Percentiles rank a stretch among this genome's conserved stretches.
Evolutionary conservation across 306 rosid genomes (phyloP).

Genomic region (Canavalia ensiformis): DNA sequence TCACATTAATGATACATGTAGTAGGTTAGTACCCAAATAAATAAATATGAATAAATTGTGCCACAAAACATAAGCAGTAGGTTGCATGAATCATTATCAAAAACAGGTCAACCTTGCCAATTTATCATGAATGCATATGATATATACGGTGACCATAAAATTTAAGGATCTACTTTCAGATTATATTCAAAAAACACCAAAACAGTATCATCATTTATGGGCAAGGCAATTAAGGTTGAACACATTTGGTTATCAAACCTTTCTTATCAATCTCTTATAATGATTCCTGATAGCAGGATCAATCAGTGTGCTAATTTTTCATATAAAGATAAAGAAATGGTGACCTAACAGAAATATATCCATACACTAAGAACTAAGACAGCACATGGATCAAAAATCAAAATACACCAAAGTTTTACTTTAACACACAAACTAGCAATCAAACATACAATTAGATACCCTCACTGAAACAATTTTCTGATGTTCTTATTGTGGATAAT

Average conservation of each 20-base stretch:
- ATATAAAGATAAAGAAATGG: slow-evolving; percentile 19
- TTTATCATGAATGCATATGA: slow-evolving; percentile 1
- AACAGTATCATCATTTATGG: background rate
- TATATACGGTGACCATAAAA: slow-evolving; percentile 9
- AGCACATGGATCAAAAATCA: slow-evolving; percentile 12
- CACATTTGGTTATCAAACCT: slow-evolving; percentile 24
- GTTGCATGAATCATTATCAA: slow-evolving; percentile 1
- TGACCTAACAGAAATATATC: slow-evolving; percentile 19
- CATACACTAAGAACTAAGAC: background rate
- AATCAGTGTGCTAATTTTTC: background rate
- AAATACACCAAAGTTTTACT: slow-evolving; percentile 5
- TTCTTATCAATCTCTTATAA: slow-evolving; percentile 12
- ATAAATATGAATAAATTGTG: too few species aligned
- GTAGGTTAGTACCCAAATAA: too few species aligned
- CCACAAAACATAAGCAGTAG: background rate
- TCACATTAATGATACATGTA: background rate
- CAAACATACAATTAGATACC: slow-evolving; percentile 1
- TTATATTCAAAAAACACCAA: slow-evolving; percentile 10
- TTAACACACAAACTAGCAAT: slow-evolving; percentile 13
- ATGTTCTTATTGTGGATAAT: slow-evolving; percentile 42
- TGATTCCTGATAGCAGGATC: background rate
- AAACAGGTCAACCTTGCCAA: slow-evolving; percentile 7
- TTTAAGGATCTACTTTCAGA: slow-evolving; percentile 16
- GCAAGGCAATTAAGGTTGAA: background rate
- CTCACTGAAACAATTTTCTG: slow-evolving; percentile 11